These are phyloP conservation scores for Macrolepiota dolichaula DNA, from an alignment of 768 basidiomycete species.

Conservation along the genomic window DNA sequence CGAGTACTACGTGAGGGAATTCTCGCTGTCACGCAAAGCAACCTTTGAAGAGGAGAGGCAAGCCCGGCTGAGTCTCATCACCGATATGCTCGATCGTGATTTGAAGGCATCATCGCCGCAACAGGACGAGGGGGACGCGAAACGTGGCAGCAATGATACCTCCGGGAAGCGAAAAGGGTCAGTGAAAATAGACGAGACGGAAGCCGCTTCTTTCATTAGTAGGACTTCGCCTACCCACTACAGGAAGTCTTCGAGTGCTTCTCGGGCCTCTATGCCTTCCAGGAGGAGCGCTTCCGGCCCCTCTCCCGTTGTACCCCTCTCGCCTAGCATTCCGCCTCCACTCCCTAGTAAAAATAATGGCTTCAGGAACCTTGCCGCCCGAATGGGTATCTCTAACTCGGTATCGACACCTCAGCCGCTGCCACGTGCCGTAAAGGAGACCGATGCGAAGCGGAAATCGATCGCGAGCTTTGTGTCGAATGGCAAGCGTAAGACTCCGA, in stretches of 20 bases:
- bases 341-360: constrained; percentile 13
- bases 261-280: constrained; percentile 1
- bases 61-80: constrained; percentile 3
- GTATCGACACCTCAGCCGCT: not conserved
- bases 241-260: not conserved
- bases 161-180: not conserved
- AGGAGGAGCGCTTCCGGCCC: constrained; percentile 3
- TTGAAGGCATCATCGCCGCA: not conserved
- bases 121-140: not conserved
- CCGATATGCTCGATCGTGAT: constrained; percentile 10
- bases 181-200: not conserved
- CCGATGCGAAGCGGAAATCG: constrained; percentile 6
- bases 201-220: not conserved
- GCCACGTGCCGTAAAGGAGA: not conserved
- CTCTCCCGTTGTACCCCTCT: not conserved
- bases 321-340: constrained; percentile 6
- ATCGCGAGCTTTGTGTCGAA: constrained; percentile 12
- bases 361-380: constrained; percentile 21
- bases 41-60: constrained; percentile 1
- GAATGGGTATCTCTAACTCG: constrained; percentile 17
- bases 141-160: not conserved
- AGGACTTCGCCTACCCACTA: not conserved
- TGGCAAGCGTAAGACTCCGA: constrained; percentile 14
- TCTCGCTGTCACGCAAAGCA: not conserved
- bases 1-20: not conserved